A percentile compares a stretch with the other conserved stretches of the same genome.
phyloP scores from a whole-genome alignment of 352 stramenopile species.

The Phytopythium litorale region DNA sequence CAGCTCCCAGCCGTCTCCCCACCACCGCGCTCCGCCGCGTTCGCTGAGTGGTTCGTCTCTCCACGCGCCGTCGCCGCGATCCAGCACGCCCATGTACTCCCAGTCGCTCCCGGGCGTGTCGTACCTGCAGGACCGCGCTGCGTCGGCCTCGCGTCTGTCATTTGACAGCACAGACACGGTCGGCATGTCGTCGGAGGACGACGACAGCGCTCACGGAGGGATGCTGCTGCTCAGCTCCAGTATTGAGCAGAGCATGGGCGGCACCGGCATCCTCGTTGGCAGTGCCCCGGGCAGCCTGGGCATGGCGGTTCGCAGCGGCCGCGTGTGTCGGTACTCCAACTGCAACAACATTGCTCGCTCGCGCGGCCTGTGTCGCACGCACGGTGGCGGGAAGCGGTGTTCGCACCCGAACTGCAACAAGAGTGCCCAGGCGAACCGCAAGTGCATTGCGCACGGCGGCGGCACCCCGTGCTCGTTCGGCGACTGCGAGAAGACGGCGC shows the following conservation, averaged over 20 bases:
- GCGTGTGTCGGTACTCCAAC: constrained; percentile 75
- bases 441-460: constrained; percentile 84
- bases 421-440: constrained; percentile 84
- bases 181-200: constrained; percentile 65
- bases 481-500: constrained; percentile 84
- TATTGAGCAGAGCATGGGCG: constrained; percentile 39
- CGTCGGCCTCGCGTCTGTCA: constrained; percentile 39
- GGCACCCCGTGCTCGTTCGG: constrained; percentile 83
- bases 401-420: constrained; percentile 85
- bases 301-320: constrained; percentile 41
- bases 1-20: constrained; percentile 22
- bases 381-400: constrained; percentile 76
- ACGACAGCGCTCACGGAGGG: constrained; percentile 34
- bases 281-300: constrained; percentile 8
- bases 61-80: constrained; percentile 21
- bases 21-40: constrained; percentile 15
- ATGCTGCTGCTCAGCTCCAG: constrained; percentile 76
- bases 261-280: not conserved
- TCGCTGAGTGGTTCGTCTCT: not conserved
- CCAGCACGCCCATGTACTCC: constrained; percentile 43
- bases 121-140: constrained; percentile 47
- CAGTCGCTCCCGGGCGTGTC: constrained; percentile 64
- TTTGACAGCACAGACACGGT: constrained; percentile 60
- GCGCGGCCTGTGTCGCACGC: constrained; percentile 66
- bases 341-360: constrained; percentile 87